A percentile compares a stretch with the other conserved stretches of the same genome.
phyloP scores from a whole-genome alignment of 176 grass and related monocot species.

The Phoenix roebelenii region DNA sequence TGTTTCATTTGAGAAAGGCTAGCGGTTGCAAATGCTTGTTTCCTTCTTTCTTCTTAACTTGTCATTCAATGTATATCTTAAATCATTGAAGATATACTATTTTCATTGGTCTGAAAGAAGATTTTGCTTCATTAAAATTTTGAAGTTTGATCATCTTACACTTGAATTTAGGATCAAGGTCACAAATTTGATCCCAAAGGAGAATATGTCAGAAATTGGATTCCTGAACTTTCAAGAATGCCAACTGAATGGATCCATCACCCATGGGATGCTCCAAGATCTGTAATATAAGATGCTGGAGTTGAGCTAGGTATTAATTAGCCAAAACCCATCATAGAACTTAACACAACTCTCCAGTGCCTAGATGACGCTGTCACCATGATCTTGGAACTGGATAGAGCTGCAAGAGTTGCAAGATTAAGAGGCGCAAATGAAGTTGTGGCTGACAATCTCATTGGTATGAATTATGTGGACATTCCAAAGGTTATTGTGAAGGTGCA shows the following conservation, averaged over 20 bases:
- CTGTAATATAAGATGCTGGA: conserved; percentile 63
- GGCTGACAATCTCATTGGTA: conserved; percentile 62
- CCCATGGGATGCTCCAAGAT: conserved; percentile 73
- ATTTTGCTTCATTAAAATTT: neutral
- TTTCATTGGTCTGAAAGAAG: no score
- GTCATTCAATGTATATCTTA: no score
- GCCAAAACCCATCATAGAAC: conserved; percentile 67
- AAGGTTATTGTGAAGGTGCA: conserved; percentile 53
- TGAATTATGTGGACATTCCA: conserved; percentile 66
- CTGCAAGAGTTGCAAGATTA: conserved; percentile 39
- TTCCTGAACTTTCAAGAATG: conserved; percentile 84
- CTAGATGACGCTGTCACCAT: conserved; percentile 68
- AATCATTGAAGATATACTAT: no score
- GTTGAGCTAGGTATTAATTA: conserved; percentile 80
- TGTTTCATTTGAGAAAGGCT: no score
- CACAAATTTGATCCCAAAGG: conserved; percentile 76
- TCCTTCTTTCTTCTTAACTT: no score
- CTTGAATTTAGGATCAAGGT: conserved; percentile 57
- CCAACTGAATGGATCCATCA: conserved; percentile 87
- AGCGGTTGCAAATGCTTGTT: no score
- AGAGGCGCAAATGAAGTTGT: conserved; percentile 49
- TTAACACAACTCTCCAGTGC: conserved; percentile 43
- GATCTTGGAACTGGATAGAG: conserved; percentile 80
- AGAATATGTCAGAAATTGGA: conserved; percentile 84
- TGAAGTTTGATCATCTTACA: conserved; percentile 2